Percentiles rank a stretch among this genome's conserved stretches.
phyloP scores from a whole-genome alignment of 768 basidiomycete species.

The Krasilnikovozyma curviuscula region DNA sequence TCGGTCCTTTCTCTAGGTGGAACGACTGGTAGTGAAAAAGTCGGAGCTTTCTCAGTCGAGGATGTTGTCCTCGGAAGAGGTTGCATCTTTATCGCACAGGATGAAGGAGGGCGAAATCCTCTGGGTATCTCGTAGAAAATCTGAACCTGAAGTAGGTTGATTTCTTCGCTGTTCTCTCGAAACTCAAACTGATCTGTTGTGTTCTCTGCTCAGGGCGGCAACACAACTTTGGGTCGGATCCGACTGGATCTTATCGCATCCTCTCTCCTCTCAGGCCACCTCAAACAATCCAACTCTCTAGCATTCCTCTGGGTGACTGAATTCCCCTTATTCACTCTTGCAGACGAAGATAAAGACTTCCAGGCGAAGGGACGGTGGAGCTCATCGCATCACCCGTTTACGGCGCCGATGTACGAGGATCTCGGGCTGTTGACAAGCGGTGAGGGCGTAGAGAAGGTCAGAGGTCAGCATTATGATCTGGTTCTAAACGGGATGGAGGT shows the following conservation, averaged over 20 bases:
- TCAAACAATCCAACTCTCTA: slow-evolving; percentile 38
- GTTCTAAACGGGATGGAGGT: slow-evolving; percentile 86
- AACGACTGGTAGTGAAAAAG: too few species aligned
- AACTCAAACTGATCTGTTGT: too few species aligned
- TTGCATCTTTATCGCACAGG: too few species aligned
- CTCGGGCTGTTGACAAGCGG: slow-evolving; percentile 55
- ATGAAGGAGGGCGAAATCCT: too few species aligned
- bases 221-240: slow-evolving; percentile 55
- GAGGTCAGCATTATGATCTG: slow-evolving; percentile 91
- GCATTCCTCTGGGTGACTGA: slow-evolving; percentile 92
- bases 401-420: slow-evolving; percentile 85
- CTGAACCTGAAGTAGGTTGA: too few species aligned
- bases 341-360: slow-evolving; percentile 72
- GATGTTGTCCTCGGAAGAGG: too few species aligned
- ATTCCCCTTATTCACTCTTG: slow-evolving; percentile 75
- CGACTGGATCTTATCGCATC: slow-evolving; percentile 35
- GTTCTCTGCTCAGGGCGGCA: slow-evolving; percentile 57
- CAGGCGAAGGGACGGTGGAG: slow-evolving; percentile 75
- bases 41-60: too few species aligned
- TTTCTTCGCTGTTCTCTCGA: too few species aligned
- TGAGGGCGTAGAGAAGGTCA: slow-evolving; percentile 48
- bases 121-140: too few species aligned
- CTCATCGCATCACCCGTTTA: slow-evolving; percentile 88
- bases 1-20: too few species aligned
- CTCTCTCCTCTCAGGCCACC: slow-evolving; percentile 33